Conservation (phyloP, 2,329 filamentous ascomycete genomes). For the Penicillium janthinellum region DNA sequence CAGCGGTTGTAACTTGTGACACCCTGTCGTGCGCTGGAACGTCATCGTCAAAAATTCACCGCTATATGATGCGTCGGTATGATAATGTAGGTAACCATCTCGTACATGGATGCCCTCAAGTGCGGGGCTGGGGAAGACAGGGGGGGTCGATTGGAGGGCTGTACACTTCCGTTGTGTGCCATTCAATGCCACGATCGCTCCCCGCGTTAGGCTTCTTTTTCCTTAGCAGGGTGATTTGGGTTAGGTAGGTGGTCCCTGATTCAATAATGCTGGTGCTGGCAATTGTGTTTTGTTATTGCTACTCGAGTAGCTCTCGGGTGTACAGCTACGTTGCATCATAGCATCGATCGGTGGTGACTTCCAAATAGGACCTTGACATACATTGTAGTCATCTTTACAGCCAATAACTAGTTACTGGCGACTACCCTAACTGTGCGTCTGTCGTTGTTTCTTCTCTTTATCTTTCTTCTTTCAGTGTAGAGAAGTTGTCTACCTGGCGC, state of each 20-base stretch:
- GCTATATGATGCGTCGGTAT: slow-evolving; percentile 34
- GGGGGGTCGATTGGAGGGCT: background rate
- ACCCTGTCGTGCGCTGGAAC: slow-evolving; percentile 11
- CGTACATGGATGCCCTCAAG: background rate
- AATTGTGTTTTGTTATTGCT: no score
- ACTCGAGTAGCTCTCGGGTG: no score
- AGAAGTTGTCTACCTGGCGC: background rate
- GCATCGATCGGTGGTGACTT: no score
- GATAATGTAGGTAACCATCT: background rate
- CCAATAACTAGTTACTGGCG: no score
- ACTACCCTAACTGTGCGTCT: background rate
- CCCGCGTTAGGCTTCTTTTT: slow-evolving; percentile 2
- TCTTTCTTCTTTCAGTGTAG: background rate
- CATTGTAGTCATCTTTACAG: no score
- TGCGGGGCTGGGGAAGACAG: background rate
- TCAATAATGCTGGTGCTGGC: background rate
- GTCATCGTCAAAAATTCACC: slow-evolving; percentile 28
- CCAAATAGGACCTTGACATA: no score
- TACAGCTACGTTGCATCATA: no score
- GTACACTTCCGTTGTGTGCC: background rate
- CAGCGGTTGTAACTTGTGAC: slow-evolving; percentile 13
- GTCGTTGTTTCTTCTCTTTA: background rate
- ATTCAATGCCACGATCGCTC: slow-evolving; percentile 1
- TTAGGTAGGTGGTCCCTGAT: background rate
- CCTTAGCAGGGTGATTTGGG: background rate